Evolutionary conservation across 192 early-diverging fungal genomes (phyloP).

Genomic region (Dissophora globulifera): DNA sequence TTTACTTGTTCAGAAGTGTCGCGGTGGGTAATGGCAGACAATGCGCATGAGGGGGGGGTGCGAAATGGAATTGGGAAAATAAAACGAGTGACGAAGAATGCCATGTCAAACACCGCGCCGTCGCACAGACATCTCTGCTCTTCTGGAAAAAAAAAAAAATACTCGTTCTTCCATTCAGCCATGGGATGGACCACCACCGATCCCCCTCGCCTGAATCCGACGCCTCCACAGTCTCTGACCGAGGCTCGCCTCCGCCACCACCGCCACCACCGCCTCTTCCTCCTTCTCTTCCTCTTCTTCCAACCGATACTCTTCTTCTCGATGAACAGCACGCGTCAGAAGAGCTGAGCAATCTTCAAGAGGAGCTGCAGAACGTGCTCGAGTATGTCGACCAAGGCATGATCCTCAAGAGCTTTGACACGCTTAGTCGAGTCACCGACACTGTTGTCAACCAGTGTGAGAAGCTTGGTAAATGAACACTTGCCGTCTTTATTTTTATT

Average conservation of each 20-base stretch:
- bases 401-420: conserved; percentile 75
- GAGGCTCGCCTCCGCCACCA: neutral
- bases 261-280: neutral
- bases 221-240: conserved; percentile 32
- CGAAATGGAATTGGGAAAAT: too few species aligned
- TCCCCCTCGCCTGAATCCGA: conserved; percentile 16
- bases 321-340: conserved; percentile 1
- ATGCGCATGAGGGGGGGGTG: too few species aligned
- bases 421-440: conserved; percentile 71
- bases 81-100: too few species aligned
- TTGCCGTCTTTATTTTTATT: too few species aligned
- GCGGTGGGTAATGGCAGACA: too few species aligned
- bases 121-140: too few species aligned
- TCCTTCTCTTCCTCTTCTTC: too few species aligned
- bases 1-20: too few species aligned
- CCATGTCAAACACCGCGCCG: neutral
- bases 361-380: conserved; percentile 71
- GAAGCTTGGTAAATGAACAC: conserved; percentile 67
- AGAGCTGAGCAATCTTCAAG: conserved; percentile 58
- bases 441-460: conserved; percentile 76
- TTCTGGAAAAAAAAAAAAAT: too few species aligned
- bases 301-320: too few species aligned
- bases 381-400: conserved; percentile 69
- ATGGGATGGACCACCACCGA: conserved; percentile 20
- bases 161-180: too few species aligned